Conservation (phyloP, 2,329 filamentous ascomycete species). For the Penicillium sp. region DNA sequence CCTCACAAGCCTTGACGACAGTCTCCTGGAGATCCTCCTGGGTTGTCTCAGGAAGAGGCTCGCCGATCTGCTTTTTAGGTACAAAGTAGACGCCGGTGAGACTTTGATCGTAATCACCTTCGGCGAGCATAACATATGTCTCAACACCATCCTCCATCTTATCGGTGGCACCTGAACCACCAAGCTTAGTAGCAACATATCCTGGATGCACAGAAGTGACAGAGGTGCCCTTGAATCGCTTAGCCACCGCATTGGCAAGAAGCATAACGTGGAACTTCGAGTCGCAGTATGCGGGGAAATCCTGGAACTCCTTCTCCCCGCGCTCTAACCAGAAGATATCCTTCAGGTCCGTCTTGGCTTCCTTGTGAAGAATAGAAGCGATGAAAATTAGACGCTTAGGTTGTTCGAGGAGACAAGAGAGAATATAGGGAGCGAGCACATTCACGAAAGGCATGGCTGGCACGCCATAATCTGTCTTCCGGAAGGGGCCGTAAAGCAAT, state of each 20-base stretch:
- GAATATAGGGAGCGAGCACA: slow-evolving; percentile 48
- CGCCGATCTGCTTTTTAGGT: slow-evolving; percentile 14
- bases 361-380: slow-evolving; percentile 43
- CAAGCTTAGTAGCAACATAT: slow-evolving; percentile 48
- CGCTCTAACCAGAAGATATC: slow-evolving; percentile 36
- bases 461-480: slow-evolving; percentile 36
- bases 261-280: slow-evolving; percentile 50
- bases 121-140: slow-evolving; percentile 43
- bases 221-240: slow-evolving; percentile 38
- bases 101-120: slow-evolving; percentile 20
- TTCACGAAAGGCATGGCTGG: slow-evolving; percentile 47
- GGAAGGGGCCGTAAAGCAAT: slow-evolving; percentile 36
- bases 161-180: slow-evolving; percentile 40
- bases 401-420: slow-evolving; percentile 42
- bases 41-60: slow-evolving; percentile 8
- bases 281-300: slow-evolving; percentile 42
- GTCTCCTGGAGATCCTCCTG: slow-evolving; percentile 16
- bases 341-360: slow-evolving; percentile 36
- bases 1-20: slow-evolving; percentile 17
- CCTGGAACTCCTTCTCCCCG: slow-evolving; percentile 28
- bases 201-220: slow-evolving; percentile 44
- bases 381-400: slow-evolving; percentile 48
- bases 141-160: slow-evolving; percentile 41
- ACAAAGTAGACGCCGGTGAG: slow-evolving; percentile 18
- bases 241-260: slow-evolving; percentile 47